phyloP scores from a whole-genome alignment of 2,329 filamentous ascomycete genomes.

The Penicillium glabrum region DNA sequence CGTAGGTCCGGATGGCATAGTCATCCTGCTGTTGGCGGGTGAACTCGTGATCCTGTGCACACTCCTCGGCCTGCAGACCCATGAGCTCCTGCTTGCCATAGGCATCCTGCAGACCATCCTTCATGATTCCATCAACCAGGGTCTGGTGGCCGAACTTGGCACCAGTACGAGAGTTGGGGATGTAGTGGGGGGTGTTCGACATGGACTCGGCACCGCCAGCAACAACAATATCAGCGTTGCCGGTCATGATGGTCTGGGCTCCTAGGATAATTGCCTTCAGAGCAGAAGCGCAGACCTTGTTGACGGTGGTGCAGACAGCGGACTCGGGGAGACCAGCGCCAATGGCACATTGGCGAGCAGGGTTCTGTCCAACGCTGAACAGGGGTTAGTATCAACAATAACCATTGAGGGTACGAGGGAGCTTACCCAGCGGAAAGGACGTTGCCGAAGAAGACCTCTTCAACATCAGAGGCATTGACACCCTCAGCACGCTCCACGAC shows the following conservation, averaged over 20 bases:
- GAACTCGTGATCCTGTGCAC: slow-evolving; percentile 78
- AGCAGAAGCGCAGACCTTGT: slow-evolving; percentile 97
- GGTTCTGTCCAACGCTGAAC: slow-evolving; percentile 85
- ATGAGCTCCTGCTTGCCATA: slow-evolving; percentile 94
- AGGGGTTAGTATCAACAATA: slow-evolving; percentile 12
- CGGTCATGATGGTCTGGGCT: slow-evolving; percentile 95
- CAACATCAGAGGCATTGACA: slow-evolving; percentile 83
- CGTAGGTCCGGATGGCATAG: slow-evolving; percentile 92
- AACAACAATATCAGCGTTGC: slow-evolving; percentile 88
- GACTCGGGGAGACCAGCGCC: slow-evolving; percentile 78
- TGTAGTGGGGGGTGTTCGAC: slow-evolving; percentile 97
- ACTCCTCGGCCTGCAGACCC: slow-evolving; percentile 91
- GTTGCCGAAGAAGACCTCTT: slow-evolving; percentile 98
- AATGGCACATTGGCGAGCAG: slow-evolving; percentile 90
- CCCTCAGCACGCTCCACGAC: slow-evolving; percentile 83
- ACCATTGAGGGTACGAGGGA: slow-evolving; percentile 8
- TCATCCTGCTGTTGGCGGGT: slow-evolving; percentile 85
- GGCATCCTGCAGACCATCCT: slow-evolving; percentile 91
- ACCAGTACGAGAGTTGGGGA: slow-evolving; percentile 79
- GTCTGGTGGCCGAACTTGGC: slow-evolving; percentile 92
- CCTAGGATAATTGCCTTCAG: slow-evolving; percentile 93
- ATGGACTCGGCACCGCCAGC: slow-evolving; percentile 97
- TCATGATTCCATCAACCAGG: slow-evolving; percentile 86
- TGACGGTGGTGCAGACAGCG: slow-evolving; percentile 86
- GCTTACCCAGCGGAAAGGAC: slow-evolving; percentile 90